Base-by-base conservation (phyloP, 164 flowering plant species). In the Vitis labrusca region DNA sequence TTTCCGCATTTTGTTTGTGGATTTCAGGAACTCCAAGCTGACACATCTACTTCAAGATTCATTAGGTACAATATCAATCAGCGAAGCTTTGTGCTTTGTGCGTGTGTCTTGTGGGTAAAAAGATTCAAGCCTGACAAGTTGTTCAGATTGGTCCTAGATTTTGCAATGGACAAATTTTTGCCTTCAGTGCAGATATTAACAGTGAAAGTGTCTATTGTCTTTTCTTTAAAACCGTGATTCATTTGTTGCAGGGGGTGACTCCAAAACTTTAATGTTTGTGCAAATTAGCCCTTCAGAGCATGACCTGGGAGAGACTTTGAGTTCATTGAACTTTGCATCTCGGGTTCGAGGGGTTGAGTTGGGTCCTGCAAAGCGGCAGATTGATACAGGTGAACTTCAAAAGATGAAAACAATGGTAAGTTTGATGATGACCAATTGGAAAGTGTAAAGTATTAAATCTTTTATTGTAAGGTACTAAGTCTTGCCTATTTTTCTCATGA, bases 31-130 rank as follows among this genome's bases (percentile, higher is more conserved):
- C 78, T 93, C 98, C 10, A 93, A 93, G 82, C 76, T 93, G 79
- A 93, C 98, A 53, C 98, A 93, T 80, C 50, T 93, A 48, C 97
- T 93, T 64, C 98, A 93, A 67, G 98, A 93, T 77, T 93, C 98
- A 61, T 75, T 90, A 76, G 94, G 94, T 88, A 85, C 44, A 76
- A 56, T 60, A 8, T 44, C 0, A 27, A 37, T 6, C 44, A 37
- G 44, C 27, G 2, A 23, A 23, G 27, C 44, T 37, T 6, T 37
- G 7, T 32, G 23, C 44, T 32, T 32, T 50, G 8, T 12, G 10
- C 63, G 8, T 54, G 16, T 60, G 8, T 61, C 44, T 53, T 12
- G 50, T 10, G 10, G 14, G 60, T 16, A 57, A 15, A 57, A 57
- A 57, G 9, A 57, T 17, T 57, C 30, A 15, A 9, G 44, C 7